Percentiles rank a stretch among this genome's conserved stretches.
Conservation (phyloP, 441 rosid genomes). For the Omphalea diandra region DNA sequence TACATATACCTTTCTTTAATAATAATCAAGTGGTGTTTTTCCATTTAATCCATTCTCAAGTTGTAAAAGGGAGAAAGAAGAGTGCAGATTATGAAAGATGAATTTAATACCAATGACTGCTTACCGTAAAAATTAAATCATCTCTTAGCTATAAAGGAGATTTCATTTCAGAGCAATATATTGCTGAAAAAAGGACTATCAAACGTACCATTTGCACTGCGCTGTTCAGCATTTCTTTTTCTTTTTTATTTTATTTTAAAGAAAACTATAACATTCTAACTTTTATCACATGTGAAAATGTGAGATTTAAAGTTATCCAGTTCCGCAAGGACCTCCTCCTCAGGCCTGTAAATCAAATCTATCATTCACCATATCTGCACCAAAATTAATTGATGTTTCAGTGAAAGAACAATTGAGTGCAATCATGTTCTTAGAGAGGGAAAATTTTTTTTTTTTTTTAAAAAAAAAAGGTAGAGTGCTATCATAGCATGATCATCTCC, state of each 20-base stretch:
- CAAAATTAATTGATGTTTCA: neutral
- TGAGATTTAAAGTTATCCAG: slow-evolving; percentile 50
- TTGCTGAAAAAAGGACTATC: neutral
- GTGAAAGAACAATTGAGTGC: neutral
- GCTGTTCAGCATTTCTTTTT: neutral
- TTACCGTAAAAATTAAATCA: no score
- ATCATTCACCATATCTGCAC: slow-evolving; percentile 67
- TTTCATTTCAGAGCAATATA: neutral
- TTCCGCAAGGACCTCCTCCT: slow-evolving; percentile 56
- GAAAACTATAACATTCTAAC: neutral
- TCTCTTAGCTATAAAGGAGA: no score
- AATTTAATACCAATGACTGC: no score
- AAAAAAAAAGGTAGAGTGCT: no score
- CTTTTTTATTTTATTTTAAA: no score
- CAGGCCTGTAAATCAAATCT: slow-evolving; percentile 55
- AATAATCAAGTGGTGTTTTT: no score
- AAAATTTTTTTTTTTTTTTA: no score
- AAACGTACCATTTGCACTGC: neutral
- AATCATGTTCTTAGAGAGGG: no score
- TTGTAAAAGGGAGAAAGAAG: no score
- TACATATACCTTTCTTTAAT: no score
- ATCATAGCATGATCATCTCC: neutral
- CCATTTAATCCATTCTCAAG: no score
- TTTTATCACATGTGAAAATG: slow-evolving; percentile 29
- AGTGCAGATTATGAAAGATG: no score